A percentile compares a stretch with the other conserved stretches of the same genome.
Conservation (phyloP, 78 protist species). For the Anaeramoeba flamelloides region DNA sequence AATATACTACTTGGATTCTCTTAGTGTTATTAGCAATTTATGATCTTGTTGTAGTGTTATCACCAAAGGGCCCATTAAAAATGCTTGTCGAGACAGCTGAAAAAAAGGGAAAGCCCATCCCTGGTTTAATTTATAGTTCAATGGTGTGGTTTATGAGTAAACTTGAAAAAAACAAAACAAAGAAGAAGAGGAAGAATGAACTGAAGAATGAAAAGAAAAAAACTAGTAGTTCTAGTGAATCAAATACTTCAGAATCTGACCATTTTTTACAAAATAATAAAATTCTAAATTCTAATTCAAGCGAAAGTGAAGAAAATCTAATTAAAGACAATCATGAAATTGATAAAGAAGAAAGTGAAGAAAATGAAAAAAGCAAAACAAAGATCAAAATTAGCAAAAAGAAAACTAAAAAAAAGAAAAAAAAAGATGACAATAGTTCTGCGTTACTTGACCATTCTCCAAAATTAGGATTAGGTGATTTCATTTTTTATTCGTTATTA, state of each 20-base stretch:
- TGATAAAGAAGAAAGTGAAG: not conserved
- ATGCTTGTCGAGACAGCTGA: slow-evolving; percentile 70
- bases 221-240: not conserved
- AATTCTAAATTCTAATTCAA: not conserved
- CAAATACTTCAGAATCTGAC: not conserved
- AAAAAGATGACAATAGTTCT: not conserved
- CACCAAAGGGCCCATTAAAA: slow-evolving; percentile 77
- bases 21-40: slow-evolving; percentile 61
- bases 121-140: slow-evolving; percentile 62
- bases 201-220: not conserved
- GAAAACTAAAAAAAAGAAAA: not conserved
- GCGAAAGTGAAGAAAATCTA: not conserved
- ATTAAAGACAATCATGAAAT: not conserved
- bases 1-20: slow-evolving; percentile 78
- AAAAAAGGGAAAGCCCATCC: slow-evolving; percentile 68
- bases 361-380: not conserved
- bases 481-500: slow-evolving; percentile 75
- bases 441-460: not conserved
- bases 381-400: not conserved
- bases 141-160: too few relatives aligned
- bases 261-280: not conserved
- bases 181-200: too few relatives aligned
- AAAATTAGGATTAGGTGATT: slow-evolving; percentile 94
- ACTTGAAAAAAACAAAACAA: too few relatives aligned
- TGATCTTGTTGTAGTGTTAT: slow-evolving; percentile 66